Percentiles rank a stretch among this genome's conserved stretches.
Conservation (phyloP, 2,329 filamentous ascomycete genomes). For the Ascochyta pisi region DNA sequence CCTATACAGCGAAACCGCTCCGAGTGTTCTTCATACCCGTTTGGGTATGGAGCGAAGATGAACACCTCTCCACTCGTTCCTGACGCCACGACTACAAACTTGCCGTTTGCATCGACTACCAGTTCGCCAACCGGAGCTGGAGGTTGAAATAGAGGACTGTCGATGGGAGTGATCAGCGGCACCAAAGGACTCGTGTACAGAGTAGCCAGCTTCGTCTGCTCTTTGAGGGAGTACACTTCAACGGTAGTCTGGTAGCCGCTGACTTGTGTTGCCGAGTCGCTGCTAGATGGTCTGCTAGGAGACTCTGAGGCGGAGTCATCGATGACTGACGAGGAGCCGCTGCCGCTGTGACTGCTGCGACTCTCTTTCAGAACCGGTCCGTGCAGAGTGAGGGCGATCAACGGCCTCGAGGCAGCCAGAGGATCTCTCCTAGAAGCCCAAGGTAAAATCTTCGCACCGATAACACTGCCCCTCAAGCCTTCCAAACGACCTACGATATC, state of each 20-base stretch:
- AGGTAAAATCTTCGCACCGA: conserved; percentile 82
- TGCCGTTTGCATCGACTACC: conserved; percentile 74
- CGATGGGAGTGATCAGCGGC: conserved; percentile 62
- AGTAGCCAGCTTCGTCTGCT: conserved; percentile 73
- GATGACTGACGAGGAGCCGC: conserved; percentile 45
- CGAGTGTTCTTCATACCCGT: conserved; percentile 34
- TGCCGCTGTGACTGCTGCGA: conserved; percentile 43
- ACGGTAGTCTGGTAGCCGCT: conserved; percentile 84
- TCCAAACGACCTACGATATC: conserved; percentile 74
- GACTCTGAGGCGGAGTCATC: conserved; percentile 48
- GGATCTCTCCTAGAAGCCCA: conserved; percentile 66
- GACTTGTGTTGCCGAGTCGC: conserved; percentile 47
- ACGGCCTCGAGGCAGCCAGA: conserved; percentile 66
- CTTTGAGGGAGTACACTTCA: conserved; percentile 84
- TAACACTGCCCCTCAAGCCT: conserved; percentile 78
- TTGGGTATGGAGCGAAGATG: conserved; percentile 62
- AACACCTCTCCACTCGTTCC: conserved; percentile 87
- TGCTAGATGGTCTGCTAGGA: conserved; percentile 44
- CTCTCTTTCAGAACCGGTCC: conserved; percentile 69
- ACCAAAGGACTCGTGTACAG: conserved; percentile 74
- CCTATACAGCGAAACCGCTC: conserved; percentile 71
- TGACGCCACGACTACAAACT: conserved; percentile 76
- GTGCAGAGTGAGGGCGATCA: conserved; percentile 82
- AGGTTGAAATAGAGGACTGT: conserved; percentile 69
- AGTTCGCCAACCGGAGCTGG: conserved; percentile 76